Conservation (phyloP, 2,329 filamentous ascomycete genomes). For the Teratosphaeria viscida region DNA sequence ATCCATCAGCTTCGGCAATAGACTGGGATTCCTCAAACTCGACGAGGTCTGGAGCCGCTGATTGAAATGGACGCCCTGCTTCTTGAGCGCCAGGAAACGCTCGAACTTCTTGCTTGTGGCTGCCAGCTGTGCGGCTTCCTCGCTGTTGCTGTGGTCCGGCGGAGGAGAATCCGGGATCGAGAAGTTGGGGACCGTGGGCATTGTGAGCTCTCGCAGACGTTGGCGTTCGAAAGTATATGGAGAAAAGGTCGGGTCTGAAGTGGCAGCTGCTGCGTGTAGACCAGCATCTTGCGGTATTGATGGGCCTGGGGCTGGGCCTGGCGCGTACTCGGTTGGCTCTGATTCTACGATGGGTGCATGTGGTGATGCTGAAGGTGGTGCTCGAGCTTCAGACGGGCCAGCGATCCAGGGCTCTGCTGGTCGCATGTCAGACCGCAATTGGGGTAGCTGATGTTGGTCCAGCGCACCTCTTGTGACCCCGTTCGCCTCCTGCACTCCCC, state of each 20-base stretch:
- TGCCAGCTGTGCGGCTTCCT: conserved; percentile 21
- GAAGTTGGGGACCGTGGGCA: conserved; percentile 61
- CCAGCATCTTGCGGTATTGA: not conserved
- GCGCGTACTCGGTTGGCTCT: conserved; percentile 1
- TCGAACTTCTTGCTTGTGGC: conserved; percentile 55
- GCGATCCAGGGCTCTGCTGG: conserved; percentile 1
- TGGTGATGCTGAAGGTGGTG: not conserved
- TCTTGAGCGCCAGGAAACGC: conserved; percentile 67
- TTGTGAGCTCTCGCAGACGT: conserved; percentile 59
- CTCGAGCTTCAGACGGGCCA: not conserved
- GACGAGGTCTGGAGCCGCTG: conserved; percentile 56
- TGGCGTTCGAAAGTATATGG: conserved; percentile 58
- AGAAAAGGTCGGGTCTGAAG: conserved; percentile 32
- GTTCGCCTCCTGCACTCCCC: not conserved
- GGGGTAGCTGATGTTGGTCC: not conserved
- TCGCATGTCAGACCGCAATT: not conserved
- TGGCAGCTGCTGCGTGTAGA: not conserved
- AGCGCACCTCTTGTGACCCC: not conserved
- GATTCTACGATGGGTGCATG: not conserved
- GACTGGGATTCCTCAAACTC: conserved; percentile 59
- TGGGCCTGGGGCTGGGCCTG: conserved; percentile 7
- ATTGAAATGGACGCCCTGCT: conserved; percentile 69
- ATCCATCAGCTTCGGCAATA: conserved; percentile 61
- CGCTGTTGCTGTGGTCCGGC: conserved; percentile 27
- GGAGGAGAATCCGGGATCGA: conserved; percentile 66